Base-by-base conservation (phyloP, 2,329 filamentous ascomycete genomes). In the Penicillium sp. region DNA sequence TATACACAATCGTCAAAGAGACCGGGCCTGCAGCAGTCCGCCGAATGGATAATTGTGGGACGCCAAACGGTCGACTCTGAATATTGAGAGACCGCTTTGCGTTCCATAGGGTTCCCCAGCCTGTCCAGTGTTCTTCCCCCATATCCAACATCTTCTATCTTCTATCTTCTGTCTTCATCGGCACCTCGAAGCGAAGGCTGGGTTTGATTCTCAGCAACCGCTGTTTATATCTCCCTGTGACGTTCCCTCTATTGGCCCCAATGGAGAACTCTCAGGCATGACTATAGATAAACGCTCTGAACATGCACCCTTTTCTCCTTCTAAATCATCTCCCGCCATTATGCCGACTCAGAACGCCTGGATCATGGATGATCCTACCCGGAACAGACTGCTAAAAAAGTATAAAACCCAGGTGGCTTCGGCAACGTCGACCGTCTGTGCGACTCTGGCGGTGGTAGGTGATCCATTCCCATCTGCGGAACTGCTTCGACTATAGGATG, bases 81-180 rank as follows among this genome's bases (percentile, higher is more conserved):
- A 46, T 54, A 61, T 54, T 74, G 76, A 77, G 76, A 77, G 75
- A 71, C 74, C 73, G 73, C 70, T 76, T 77, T 76, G 76, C 76
- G 75, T 78, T 78, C 75, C 75, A 77, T 77, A 70, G 72, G 75
- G 70, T 74, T 74, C 74, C 71, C 70, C 72, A 73, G 71, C 72
- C 72, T 71, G 65, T 57, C 52, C 49, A 36, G n/a, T n/a, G n/a
- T 36, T 41, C 34, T 41, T 17, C 21, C 49, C 39, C 41, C 46
- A 37, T 51, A 39, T 21, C 15, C 18, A n/a, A n/a, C n/a, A n/a
- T n/a, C n/a, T n/a, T n/a, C n/a, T n/a, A n/a, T n/a, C n/a, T n/a
- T n/a, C n/a, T n/a, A n/a, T n/a, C n/a, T n/a, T n/a, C n/a, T n/a
- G n/a, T n/a, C n/a, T n/a, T n/a, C n/a, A n/a, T n/a, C n/a, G n/a